Conservation (phyloP, 2,329 filamentous ascomycete species). For the Beauveria caledonica region DNA sequence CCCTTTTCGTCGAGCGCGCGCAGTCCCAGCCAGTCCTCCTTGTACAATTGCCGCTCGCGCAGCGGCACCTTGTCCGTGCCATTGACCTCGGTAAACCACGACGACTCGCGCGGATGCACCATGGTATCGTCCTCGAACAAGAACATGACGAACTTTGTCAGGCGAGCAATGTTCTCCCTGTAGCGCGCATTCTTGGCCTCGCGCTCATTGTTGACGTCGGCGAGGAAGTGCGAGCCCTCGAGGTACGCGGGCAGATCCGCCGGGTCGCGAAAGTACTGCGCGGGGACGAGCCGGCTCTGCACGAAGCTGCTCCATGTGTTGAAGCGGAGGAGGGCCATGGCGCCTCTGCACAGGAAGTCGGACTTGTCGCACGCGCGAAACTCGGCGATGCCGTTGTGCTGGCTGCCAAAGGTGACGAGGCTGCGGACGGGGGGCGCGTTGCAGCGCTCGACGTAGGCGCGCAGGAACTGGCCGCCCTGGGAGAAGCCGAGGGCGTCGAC, state of each 20-base stretch:
- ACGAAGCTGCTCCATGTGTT: conserved; percentile 76
- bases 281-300: conserved; percentile 75
- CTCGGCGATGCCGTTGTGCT: conserved; percentile 84
- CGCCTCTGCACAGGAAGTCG: conserved; percentile 76
- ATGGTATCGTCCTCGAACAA: conserved; percentile 81
- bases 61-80: conserved; percentile 58
- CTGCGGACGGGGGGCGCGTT: conserved; percentile 66
- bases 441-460: conserved; percentile 83
- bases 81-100: conserved; percentile 87
- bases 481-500: conserved; percentile 92
- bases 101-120: conserved; percentile 81
- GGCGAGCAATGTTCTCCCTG: conserved; percentile 54
- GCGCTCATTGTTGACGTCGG: conserved; percentile 94
- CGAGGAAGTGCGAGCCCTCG: conserved; percentile 75
- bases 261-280: conserved; percentile 85
- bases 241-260: conserved; percentile 60
- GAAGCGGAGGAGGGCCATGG: conserved; percentile 66
- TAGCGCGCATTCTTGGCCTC: conserved; percentile 65
- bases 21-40: conserved; percentile 89
- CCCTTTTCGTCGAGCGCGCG: conserved; percentile 70
- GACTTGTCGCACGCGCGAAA: conserved; percentile 64
- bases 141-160: conserved; percentile 82
- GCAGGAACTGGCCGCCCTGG: conserved; percentile 93
- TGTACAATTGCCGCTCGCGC: conserved; percentile 64
- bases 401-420: conserved; percentile 80